These are phyloP conservation scores for Ustilago cynodontis DNA, from an alignment of 1,284 basidiomycete genomes.

Conservation along the genomic window DNA sequence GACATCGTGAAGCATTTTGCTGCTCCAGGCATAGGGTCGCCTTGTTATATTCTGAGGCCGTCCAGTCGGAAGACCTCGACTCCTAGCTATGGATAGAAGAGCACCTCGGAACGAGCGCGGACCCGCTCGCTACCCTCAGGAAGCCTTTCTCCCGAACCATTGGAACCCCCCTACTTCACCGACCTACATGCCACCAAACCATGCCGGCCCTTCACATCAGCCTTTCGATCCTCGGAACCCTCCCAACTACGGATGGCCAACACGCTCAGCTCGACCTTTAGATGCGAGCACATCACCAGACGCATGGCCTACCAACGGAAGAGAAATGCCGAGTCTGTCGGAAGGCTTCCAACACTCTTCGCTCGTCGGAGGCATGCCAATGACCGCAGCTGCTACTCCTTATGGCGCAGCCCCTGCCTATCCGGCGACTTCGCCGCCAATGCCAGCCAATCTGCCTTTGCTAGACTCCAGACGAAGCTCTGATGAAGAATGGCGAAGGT, in stretches of 20 bases:
- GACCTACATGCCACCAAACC: conserved; percentile 1
- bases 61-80: neutral
- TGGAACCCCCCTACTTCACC: conserved; percentile 13
- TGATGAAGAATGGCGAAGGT: conserved; percentile 30
- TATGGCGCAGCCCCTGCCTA: neutral
- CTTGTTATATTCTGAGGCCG: neutral
- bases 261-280: conserved; percentile 3
- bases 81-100: conserved; percentile 16
- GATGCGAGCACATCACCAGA: neutral
- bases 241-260: conserved; percentile 15
- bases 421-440: neutral
- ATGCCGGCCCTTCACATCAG: conserved; percentile 30
- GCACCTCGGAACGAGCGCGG: conserved; percentile 8
- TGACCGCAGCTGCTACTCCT: neutral
- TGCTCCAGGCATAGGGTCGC: neutral
- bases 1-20: neutral
- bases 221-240: conserved; percentile 17
- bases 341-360: neutral
- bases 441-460: neutral
- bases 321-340: neutral
- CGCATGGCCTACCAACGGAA: conserved; percentile 6
- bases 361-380: conserved; percentile 9
- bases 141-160: neutral
- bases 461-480: conserved; percentile 14
- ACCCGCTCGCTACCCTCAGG: conserved; percentile 6